These are phyloP conservation scores for Allantophomopsis lycopodina DNA, from an alignment of 2,329 filamentous ascomycete species.

Conservation along the genomic window DNA sequence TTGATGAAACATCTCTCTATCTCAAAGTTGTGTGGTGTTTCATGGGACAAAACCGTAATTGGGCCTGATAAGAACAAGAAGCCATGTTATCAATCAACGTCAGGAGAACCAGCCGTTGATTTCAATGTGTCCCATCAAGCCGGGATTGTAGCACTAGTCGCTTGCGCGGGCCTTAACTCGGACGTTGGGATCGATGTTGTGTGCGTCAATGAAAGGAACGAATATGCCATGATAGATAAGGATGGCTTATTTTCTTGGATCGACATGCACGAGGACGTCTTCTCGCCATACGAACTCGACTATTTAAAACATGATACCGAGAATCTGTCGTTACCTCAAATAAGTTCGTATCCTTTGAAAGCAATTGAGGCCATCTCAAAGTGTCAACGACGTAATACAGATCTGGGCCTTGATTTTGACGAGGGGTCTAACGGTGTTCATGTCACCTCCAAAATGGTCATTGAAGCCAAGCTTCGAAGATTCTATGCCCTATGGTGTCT, in stretches of 20 bases:
- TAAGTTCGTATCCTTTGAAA: no score
- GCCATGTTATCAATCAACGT: conserved; percentile 23
- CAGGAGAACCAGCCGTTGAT: conserved; percentile 19
- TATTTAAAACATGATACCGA: no score
- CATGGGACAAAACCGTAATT: conserved; percentile 46
- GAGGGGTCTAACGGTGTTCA: no score
- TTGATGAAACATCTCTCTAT: conserved; percentile 63
- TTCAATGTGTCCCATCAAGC: conserved; percentile 76
- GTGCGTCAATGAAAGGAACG: conserved; percentile 56
- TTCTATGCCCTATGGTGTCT: conserved; percentile 5
- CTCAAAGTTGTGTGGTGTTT: conserved; percentile 37
- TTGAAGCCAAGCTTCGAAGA: no score
- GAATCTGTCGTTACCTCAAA: no score
- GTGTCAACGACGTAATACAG: no score
- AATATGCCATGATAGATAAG: conserved; percentile 41
- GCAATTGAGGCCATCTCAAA: no score
- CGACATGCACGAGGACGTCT: conserved; percentile 55
- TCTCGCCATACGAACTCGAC: no score
- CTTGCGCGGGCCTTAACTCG: conserved; percentile 17
- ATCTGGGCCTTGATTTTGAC: no score
- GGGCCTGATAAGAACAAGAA: conserved; percentile 34
- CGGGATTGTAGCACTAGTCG: conserved; percentile 56
- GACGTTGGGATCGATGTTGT: conserved; percentile 19
- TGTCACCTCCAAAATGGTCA: no score
- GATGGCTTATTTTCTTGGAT: conserved; percentile 41